Evolutionary conservation across 805 yeast genomes (phyloP).

Genomic region (Saturnispora galanensis): DNA sequence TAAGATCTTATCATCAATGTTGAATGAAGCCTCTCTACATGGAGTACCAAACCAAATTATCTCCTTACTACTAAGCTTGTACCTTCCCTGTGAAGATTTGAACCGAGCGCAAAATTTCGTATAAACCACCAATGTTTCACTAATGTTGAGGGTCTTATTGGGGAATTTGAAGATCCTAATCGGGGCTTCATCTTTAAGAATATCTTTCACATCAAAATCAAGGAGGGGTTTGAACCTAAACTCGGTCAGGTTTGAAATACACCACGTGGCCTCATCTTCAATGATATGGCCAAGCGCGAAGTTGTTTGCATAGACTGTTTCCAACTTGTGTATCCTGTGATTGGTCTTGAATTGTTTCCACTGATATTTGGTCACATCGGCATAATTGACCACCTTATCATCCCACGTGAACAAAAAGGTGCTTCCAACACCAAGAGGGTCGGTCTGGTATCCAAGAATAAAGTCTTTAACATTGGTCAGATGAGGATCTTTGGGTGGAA

Average conservation of each 20-base stretch:
- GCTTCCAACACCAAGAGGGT: constrained; percentile 31
- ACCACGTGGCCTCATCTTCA: constrained; percentile 22
- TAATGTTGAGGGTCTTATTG: constrained; percentile 11
- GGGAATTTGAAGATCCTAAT: constrained; percentile 21
- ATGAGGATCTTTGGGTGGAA: constrained; percentile 32
- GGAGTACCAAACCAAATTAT: constrained; percentile 20
- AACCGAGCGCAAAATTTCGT: constrained; percentile 22
- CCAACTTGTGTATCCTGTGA: constrained; percentile 17
- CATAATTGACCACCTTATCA: constrained; percentile 35
- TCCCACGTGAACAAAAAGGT: constrained; percentile 41
- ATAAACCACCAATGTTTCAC: constrained; percentile 24
- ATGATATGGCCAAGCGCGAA: constrained; percentile 22
- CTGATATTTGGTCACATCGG: constrained; percentile 20
- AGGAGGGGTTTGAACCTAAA: constrained; percentile 21
- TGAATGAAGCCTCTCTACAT: constrained; percentile 22
- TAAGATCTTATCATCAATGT: constrained; percentile 19
- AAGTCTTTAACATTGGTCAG: constrained; percentile 43
- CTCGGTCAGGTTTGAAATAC: constrained; percentile 20
- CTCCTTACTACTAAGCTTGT: constrained; percentile 19
- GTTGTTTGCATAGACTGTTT: constrained; percentile 21
- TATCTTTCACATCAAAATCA: constrained; percentile 19
- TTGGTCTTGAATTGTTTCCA: constrained; percentile 23
- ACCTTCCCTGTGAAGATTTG: constrained; percentile 16
- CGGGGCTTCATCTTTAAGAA: constrained; percentile 21
- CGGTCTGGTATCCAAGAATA: constrained; percentile 62